These are phyloP conservation scores for Auricularia heimuer DNA, from an alignment of 768 basidiomycete species.

Conservation along the genomic window DNA sequence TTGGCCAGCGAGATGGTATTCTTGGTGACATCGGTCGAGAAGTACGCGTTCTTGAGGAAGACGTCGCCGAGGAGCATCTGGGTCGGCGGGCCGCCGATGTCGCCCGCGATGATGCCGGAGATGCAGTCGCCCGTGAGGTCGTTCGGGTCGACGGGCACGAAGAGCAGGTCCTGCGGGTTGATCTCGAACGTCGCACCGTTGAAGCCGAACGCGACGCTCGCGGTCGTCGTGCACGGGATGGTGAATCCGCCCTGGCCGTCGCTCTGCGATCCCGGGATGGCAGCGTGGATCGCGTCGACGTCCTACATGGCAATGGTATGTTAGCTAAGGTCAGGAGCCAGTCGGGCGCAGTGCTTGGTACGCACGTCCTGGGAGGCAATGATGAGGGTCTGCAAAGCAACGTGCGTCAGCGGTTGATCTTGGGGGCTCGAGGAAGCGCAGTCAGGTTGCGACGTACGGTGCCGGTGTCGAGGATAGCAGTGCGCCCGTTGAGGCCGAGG, in stretches of 20 bases:
- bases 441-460: not conserved
- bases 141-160: slow-evolving; percentile 42
- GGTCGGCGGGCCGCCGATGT: slow-evolving; percentile 39
- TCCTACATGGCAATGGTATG: slow-evolving; percentile 23
- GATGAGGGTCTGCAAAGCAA: slow-evolving; percentile 17
- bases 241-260: slow-evolving; percentile 44
- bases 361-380: slow-evolving; percentile 14
- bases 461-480: slow-evolving; percentile 47
- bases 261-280: slow-evolving; percentile 45
- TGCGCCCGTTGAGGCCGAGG: slow-evolving; percentile 35
- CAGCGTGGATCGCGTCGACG: slow-evolving; percentile 42
- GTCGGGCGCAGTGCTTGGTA: slow-evolving; percentile 17
- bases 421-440: not conserved
- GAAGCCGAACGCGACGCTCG: slow-evolving; percentile 46
- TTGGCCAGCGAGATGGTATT: slow-evolving; percentile 54
- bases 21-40: slow-evolving; percentile 48
- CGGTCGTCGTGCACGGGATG: slow-evolving; percentile 53
- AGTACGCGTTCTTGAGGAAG: slow-evolving; percentile 33
- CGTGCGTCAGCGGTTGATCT: slow-evolving; percentile 6
- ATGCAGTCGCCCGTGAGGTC: slow-evolving; percentile 51
- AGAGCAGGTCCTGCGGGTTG: slow-evolving; percentile 54
- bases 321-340: slow-evolving; percentile 24
- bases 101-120: slow-evolving; percentile 58
- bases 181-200: slow-evolving; percentile 52
- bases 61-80: slow-evolving; percentile 57